Base-by-base conservation (phyloP, 331 rosid species). In the Phaseolus coccineus region DNA sequence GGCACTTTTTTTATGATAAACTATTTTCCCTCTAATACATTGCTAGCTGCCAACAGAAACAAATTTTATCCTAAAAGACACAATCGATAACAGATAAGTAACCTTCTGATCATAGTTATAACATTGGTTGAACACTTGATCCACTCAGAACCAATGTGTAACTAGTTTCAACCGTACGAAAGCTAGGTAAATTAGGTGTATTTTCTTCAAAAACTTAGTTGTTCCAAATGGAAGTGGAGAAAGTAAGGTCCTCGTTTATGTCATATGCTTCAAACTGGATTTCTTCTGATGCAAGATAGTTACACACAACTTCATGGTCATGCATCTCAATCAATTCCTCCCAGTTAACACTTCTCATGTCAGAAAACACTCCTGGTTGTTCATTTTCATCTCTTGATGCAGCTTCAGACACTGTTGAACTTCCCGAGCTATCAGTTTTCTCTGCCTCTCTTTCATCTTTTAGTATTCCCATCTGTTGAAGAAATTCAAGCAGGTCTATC, bases 401-500 rank as follows among this genome's bases (percentile, higher is more conserved):
- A 52, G 81, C 86, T 82, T 91, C 88, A 14, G 84, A 84, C 71
- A 47, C 81, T 12, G 66, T 64, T 66, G 82, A 73, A 63, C 87
- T 86, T 67, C 40, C 87, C 2, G 82, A 56, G 24, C 81, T 76
- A 22, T 79, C 87, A 7, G 84, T 66, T 73, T 79, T 86, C 77
- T 85, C 94, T 31, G 89, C 22, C 42, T 74, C 78, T 28, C 76
- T 77, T 68, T 89, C 89, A 1, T 83, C 91, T 67, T 84, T 91
- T 67, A 91, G 71, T 58, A 91, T 86, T 47, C 97, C 99, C 84
- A 96, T 69, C 71, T 93, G 98, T 81, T 93, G 96, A 74, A 93
- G 94, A 88, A 91, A 93, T 93, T 93, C 98, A 25, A 91, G 91
- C 48, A 93, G 96, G 82, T 96, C 99, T 83, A 96, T 87, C 82